A percentile compares a stretch with the other conserved stretches of the same genome.
Evolutionary conservation across 2,329 filamentous ascomycete species (phyloP).

Genomic region (Fusarium nygamai): DNA sequence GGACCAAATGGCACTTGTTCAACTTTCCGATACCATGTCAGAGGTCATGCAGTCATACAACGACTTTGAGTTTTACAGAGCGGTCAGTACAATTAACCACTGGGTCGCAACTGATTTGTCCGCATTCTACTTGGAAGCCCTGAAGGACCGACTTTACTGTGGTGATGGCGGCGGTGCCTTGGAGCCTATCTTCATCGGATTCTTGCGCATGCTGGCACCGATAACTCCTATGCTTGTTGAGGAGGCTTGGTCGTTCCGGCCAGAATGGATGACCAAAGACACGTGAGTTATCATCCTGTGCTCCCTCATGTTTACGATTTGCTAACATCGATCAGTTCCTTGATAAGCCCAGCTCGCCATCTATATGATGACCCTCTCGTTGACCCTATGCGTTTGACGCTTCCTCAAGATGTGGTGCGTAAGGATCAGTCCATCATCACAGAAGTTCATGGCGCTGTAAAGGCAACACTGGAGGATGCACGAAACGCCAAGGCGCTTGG

Average conservation of each 20-base stretch:
- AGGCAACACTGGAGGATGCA: conserved; percentile 78
- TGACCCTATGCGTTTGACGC: conserved; percentile 50
- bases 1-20: conserved; percentile 81
- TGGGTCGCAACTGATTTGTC: conserved; percentile 88
- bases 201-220: conserved; percentile 82
- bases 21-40: conserved; percentile 72
- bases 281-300: conserved; percentile 47
- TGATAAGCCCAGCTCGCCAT: conserved; percentile 56
- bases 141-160: conserved; percentile 93
- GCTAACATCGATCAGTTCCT: conserved; percentile 40
- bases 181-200: conserved; percentile 73
- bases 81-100: conserved; percentile 75
- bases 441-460: conserved; percentile 72
- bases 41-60: conserved; percentile 73
- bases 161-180: conserved; percentile 73
- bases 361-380: conserved; percentile 58
- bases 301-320: neutral
- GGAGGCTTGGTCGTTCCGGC: conserved; percentile 85
- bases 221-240: conserved; percentile 86
- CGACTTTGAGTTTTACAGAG: conserved; percentile 85
- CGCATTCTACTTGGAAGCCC: conserved; percentile 90
- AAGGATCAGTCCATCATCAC: conserved; percentile 60
- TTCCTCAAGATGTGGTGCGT: conserved; percentile 53
- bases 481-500: conserved; percentile 77
- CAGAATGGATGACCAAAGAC: conserved; percentile 67